Base-by-base conservation (phyloP, 306 rosid species). In the Trifolium fragiferum region DNA sequence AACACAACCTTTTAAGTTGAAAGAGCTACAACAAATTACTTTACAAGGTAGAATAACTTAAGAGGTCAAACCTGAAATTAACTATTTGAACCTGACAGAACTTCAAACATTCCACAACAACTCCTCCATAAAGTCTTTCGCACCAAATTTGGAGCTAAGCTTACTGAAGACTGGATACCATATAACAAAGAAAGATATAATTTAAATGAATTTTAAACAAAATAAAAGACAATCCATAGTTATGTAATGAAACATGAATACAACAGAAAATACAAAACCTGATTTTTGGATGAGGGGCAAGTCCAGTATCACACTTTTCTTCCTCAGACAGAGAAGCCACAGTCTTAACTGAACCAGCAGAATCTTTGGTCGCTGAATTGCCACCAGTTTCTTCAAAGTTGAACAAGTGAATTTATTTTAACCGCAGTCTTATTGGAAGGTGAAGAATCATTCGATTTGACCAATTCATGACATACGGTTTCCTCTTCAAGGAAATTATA, bases 51-150 rank as follows among this genome's bases (percentile, higher is more conserved):
- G 44, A 49, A 73, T 38, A 72, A 65, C 37, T 71, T 41, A 82
- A 44, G 51, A 68, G 50, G 15, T 16, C 66, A 74, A 79, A 91
- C 97, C 97, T 91, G 89, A 82, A 73, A 33, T 91, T 62, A 94
- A 92, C 89, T 46, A 51, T 78, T 33, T 61, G 87, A 77, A 80
- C 90, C 86, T 40, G 84, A 81, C 47, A 91, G 60, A 73, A 70
- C 60, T 43, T 90, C 97, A 70, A 88, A 83, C 82, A 94, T 79
- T 70, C 99, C 99, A 73, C 99, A 94, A 82, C 99, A 94, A 90
- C 74, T 82, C 78, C 80, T 78, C 84, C 87, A 84, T 33, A 89
- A 81, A 74, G 95, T 76, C 82, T 70, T 92, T 72, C 59, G 87
- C 68, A 38, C 86, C n/a, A n/a, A n/a, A n/a, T n/a, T n/a, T n/a